Conservation (phyloP, 2,329 filamentous ascomycete genomes). For the Colletotrichum incanum region DNA sequence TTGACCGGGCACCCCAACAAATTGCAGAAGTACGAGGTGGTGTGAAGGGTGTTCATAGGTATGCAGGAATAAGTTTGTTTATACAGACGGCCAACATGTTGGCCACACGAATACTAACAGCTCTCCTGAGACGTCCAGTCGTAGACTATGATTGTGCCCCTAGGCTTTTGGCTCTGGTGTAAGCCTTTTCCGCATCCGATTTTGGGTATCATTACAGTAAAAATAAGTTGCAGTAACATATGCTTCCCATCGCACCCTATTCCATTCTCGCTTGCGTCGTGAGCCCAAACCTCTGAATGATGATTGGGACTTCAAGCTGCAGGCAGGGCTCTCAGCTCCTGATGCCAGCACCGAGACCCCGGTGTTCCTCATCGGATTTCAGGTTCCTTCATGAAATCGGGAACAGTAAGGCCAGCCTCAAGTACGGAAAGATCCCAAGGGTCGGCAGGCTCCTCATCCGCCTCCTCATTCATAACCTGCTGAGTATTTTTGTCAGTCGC, state of each 20-base stretch:
- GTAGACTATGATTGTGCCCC: not conserved
- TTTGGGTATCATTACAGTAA: slow-evolving; percentile 39
- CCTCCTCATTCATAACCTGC: slow-evolving; percentile 19
- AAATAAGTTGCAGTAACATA: slow-evolving; percentile 23
- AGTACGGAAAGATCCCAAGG: slow-evolving; percentile 46
- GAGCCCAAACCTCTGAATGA: not conserved
- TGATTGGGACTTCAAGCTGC: not conserved
- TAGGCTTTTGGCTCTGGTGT: slow-evolving; percentile 3
- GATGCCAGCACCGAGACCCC: not conserved
- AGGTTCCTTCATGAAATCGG: slow-evolving; percentile 61
- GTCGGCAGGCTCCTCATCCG: slow-evolving; percentile 45
- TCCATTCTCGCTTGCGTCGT: slow-evolving; percentile 1
- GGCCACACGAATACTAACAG: not conserved
- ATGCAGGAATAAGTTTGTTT: slow-evolving; percentile 1
- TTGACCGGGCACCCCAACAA: not conserved
- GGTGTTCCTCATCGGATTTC: slow-evolving; percentile 55
- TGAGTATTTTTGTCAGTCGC: slow-evolving; percentile 36
- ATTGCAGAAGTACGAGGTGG: not conserved
- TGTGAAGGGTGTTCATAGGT: not conserved
- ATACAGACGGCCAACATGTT: not conserved
- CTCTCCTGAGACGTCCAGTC: not conserved
- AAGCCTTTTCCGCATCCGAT: slow-evolving; percentile 10
- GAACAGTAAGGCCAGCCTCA: slow-evolving; percentile 55
- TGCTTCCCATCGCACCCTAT: not conserved
- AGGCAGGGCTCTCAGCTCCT: not conserved